Evolutionary conservation across 345 rosid genomes (phyloP).

Genomic region (Arabidopsis thaliana): DNA sequence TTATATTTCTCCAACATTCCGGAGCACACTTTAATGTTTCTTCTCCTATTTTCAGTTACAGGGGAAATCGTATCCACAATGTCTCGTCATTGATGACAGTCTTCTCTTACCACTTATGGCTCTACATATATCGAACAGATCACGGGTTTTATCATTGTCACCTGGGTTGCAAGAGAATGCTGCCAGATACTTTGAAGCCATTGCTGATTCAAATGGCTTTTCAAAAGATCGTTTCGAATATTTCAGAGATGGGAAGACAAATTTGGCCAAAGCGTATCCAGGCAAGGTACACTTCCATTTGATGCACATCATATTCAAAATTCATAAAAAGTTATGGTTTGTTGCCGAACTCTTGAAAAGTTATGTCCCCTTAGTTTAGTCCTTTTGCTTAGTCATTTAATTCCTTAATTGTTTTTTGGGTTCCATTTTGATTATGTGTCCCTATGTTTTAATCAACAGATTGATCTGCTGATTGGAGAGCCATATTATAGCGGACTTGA

Average conservation of each 20-base stretch:
- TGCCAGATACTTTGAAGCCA: slow-evolving; percentile 60
- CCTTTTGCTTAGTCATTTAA: slow-evolving; percentile 5
- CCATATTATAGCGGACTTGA: slow-evolving; percentile 82
- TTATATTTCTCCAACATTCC: not conserved
- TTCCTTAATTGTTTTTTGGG: not conserved
- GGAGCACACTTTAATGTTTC: slow-evolving; percentile 18
- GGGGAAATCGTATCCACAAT: slow-evolving; percentile 58
- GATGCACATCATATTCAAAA: not conserved
- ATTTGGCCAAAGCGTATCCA: slow-evolving; percentile 54
- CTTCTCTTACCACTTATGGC: slow-evolving; percentile 62
- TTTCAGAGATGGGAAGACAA: slow-evolving; percentile 52
- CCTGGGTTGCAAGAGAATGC: slow-evolving; percentile 75
- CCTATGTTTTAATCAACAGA: slow-evolving; percentile 49
- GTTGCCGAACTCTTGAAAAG: slow-evolving; percentile 18
- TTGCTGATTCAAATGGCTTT: slow-evolving; percentile 69
- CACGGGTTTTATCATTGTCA: slow-evolving; percentile 64
- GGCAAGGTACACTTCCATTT: slow-evolving; percentile 53
- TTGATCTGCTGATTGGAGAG: slow-evolving; percentile 84
- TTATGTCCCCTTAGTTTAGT: not conserved
- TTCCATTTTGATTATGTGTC: slow-evolving; percentile 15
- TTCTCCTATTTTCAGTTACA: slow-evolving; percentile 62
- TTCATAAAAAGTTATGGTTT: slow-evolving; percentile 2
- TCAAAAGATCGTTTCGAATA: slow-evolving; percentile 59
- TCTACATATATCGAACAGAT: slow-evolving; percentile 57
- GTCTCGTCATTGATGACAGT: slow-evolving; percentile 87